Evolutionary conservation across 495 filamentous ascomycete species (phyloP), one percentile per base, ranked within the genome.

Genomic region (Hypomontagnella monticulosa): DNA sequence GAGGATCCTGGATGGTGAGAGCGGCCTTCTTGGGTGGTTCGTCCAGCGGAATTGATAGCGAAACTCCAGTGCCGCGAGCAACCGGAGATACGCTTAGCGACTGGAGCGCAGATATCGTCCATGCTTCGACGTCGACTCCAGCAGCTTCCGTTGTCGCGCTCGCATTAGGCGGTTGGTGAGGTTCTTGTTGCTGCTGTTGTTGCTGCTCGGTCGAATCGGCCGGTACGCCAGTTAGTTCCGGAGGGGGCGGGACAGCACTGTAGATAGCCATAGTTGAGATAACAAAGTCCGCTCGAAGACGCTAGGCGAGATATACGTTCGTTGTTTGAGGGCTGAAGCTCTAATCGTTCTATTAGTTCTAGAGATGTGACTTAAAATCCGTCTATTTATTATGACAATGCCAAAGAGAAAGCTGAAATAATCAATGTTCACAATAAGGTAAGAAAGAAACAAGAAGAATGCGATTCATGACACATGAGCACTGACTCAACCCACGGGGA

Each of bases 21-120:
- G 69, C 56, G n/a, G 62, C 42, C 47, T 71, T 73, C 49, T 49
- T 60, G 0, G 47, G 20, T 33, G 53, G 55, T 44, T 65, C 71
- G 64, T 81, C 78, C 61, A 85, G 71, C 0, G 84, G 78, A 51
- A 87, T 81, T 15, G 80, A 71, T 15, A 86, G 72, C 14, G 78
- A 71, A 37, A 69, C 69, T 30, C 79, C 78, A 18, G 78, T 79
- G 56, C 78, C 76, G 23, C 75, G 75, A 18, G 78, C 75, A 49
- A 77, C 59, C 55, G 81, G 73, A 20, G 78, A 79, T 46, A 85
- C 70, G 66, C 71, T 77, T 19, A 85, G 78, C 10, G 82, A 80
- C 51, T 82, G 73, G 41, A 84, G 75, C 0, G 81, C 81, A 10
- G 76, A 75, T 49, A 76, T 56, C 20, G 79, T 81, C 83, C 82